Evolutionary conservation across 768 basidiomycete species (phyloP), one percentile per base, ranked within the genome.

Genomic region (Suillus variegatus): DNA sequence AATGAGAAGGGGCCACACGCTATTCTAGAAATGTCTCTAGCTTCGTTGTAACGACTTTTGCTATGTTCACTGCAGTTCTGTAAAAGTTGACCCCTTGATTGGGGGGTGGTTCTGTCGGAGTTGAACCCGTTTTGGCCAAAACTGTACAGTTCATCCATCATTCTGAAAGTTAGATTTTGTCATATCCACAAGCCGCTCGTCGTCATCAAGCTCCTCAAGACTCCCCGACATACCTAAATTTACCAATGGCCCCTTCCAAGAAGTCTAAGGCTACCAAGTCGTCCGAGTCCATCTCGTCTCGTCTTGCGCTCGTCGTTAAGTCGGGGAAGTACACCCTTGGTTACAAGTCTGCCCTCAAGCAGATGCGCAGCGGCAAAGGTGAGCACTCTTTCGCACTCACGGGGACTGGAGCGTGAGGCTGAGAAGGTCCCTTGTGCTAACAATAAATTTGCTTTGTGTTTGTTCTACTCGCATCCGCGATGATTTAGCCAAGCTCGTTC

Each of bases 341-440:
- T 67, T 98, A 98, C 90, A 99, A 99, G 83, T 94, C 94, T 68
- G 94, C 96, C 61, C 85, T 99, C 75, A 98, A 99, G 88, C 91
- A 94, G 82, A 97, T 99, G 93, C 92, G 97, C 77, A 91, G 81
- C 69, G 96, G 97, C 78, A 97, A 97, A 86, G 94, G 97, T 98
- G 80, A 86, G 95, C 75, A 75, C 74, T 64, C 63, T 64, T 61
- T 72, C 80, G 79, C 78, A 85, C 82, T 85, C 86, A 78, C 84
- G 87, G 92, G 93, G 94, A 88, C 94, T 94, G 94, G 94, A 95
- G 94, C 94, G 83, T 86, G 84, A 90, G 86, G 95, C 94, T 95
- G 94, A 95, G 95, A 96, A 97, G 94, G 94, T 94, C 92, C 93
- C 91, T 92, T 87, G 80, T 80, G 82, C 92, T 94, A 77, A 94